A percentile compares a stretch with the other conserved stretches of the same genome.
phyloP scores from a whole-genome alignment of 768 basidiomycete species.

The Lactarius vividus region DNA sequence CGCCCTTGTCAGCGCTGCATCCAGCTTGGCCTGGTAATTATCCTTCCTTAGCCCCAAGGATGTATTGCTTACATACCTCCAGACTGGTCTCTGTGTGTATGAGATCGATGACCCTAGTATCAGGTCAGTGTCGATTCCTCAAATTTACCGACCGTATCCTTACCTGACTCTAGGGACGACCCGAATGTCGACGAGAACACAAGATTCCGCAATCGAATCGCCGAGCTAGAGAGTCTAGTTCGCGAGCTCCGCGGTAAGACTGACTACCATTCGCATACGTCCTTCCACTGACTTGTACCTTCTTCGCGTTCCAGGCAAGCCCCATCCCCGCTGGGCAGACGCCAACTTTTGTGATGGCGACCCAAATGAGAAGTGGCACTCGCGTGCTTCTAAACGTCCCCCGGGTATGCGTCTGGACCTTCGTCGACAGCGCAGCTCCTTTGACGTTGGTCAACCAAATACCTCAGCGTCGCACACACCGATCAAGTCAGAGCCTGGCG shows the following conservation, averaged over 20 bases:
- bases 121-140: constrained; percentile 47
- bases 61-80: constrained; percentile 8
- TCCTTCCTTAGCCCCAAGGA: constrained; percentile 9
- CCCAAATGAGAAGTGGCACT: constrained; percentile 84
- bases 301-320: constrained; percentile 56
- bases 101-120: constrained; percentile 89
- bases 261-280: background rate
- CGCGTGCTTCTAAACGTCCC: constrained; percentile 69
- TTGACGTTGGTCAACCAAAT: constrained; percentile 29
- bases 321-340: constrained; percentile 85
- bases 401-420: constrained; percentile 31
- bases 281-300: constrained; percentile 9
- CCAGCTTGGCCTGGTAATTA: constrained; percentile 73
- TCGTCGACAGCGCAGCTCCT: constrained; percentile 29
- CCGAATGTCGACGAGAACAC: constrained; percentile 86
- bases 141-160: background rate
- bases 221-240: constrained; percentile 89
- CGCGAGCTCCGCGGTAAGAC: constrained; percentile 75
- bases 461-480: constrained; percentile 45
- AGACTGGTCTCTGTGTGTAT: constrained; percentile 94
- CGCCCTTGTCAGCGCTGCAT: constrained; percentile 90
- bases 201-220: constrained; percentile 80
- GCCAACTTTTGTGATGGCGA: constrained; percentile 76
- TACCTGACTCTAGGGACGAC: constrained; percentile 58
- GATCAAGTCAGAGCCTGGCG: constrained; percentile 41